Evolutionary conservation across 768 basidiomycete genomes (phyloP).

Genomic region (Mycena rebaudengoi): DNA sequence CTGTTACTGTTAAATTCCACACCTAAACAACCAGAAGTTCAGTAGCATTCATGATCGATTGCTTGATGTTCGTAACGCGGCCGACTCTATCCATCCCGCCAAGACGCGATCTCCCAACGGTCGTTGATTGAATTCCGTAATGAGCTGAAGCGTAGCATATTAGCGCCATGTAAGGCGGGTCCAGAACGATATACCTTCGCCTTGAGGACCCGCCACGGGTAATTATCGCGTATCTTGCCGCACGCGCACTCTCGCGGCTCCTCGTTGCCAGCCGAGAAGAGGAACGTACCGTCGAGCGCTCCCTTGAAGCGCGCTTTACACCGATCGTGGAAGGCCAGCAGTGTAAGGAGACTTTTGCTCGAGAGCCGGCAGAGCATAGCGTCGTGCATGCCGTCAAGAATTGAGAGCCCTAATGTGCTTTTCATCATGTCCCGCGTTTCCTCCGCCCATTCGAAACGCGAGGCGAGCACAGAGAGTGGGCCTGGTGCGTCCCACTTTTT

Average conservation of each 20-base stretch:
- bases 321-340: conserved; percentile 51
- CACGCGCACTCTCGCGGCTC: conserved; percentile 42
- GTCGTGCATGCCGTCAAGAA: conserved; percentile 45
- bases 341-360: conserved; percentile 42
- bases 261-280: conserved; percentile 50
- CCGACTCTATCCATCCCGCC: conserved; percentile 51
- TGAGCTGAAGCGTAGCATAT: conserved; percentile 6
- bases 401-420: conserved; percentile 48
- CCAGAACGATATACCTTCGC: conserved; percentile 36
- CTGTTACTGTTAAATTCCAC: too few relatives aligned
- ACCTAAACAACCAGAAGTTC: too few relatives aligned
- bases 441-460: conserved; percentile 53
- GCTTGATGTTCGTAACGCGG: conserved; percentile 43
- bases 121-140: conserved; percentile 46
- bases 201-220: conserved; percentile 51
- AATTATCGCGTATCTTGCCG: conserved; percentile 44
- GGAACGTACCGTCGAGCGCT: conserved; percentile 42
- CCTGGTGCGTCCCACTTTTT: conserved; percentile 57
- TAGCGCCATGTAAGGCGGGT: neutral
- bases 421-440: conserved; percentile 53
- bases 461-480: conserved; percentile 51
- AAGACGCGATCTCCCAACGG: conserved; percentile 49
- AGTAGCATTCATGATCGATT: conserved; percentile 34
- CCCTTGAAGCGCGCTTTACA: conserved; percentile 48
- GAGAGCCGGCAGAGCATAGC: conserved; percentile 44